phyloP scores from a whole-genome alignment of 176 grass and related monocot genomes.

The Oryza longistaminata region DNA sequence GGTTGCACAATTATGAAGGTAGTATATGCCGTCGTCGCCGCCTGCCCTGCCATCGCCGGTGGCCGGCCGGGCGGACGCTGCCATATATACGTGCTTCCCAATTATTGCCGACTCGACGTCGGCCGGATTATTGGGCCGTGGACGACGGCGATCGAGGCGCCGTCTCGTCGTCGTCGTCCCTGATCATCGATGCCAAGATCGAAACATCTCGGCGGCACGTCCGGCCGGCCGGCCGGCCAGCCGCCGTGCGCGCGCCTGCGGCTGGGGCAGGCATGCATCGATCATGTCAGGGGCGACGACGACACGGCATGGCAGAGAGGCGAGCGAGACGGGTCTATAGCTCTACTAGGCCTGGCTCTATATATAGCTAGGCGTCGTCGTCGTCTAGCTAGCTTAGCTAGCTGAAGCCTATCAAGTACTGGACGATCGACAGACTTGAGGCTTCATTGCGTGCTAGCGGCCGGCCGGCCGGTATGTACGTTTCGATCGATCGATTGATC shows the following conservation, averaged over 20 bases:
- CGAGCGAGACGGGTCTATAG: not conserved
- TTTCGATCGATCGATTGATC: not conserved
- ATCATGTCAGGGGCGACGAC: slow-evolving; percentile 7
- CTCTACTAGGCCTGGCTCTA: not conserved
- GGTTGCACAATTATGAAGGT: too few relatives aligned
- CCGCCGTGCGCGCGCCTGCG: not conserved
- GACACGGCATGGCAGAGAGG: too few relatives aligned
- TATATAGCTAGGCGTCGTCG: too few relatives aligned
- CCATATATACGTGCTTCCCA: not conserved
- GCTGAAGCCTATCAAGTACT: not conserved
- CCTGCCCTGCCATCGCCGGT: not conserved
- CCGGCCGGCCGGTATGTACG: too few relatives aligned
- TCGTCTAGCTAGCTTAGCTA: not conserved
- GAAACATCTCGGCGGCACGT: not conserved
- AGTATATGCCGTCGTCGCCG: too few relatives aligned
- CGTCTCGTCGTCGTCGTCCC: not conserved
- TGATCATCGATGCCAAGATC: not conserved
- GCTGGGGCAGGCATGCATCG: not conserved
- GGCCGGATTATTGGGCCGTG: too few relatives aligned
- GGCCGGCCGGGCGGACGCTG: too few relatives aligned
- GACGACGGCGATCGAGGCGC: not conserved
- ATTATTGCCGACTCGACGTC: slow-evolving; percentile 6
- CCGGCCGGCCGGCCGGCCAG: too few relatives aligned
- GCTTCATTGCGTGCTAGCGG: slow-evolving; percentile 4
- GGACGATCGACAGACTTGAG: not conserved